These are phyloP conservation scores for Codiaeum variegatum DNA, from an alignment of 441 rosid species.

Conservation along the genomic window DNA sequence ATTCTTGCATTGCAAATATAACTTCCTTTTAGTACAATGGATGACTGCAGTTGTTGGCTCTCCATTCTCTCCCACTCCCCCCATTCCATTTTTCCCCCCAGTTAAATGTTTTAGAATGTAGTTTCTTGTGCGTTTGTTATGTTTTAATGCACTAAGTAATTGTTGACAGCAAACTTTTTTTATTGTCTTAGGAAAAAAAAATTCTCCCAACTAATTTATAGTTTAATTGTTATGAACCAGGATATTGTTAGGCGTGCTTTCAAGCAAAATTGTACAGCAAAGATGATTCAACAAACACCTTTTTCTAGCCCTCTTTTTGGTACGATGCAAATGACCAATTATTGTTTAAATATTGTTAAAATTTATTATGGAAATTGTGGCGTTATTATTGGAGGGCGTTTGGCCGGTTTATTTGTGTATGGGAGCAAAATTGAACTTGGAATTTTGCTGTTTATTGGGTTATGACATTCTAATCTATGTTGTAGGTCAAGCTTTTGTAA, in stretches of 20 bases:
- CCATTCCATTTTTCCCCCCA: background rate
- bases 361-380: background rate
- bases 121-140: background rate
- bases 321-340: constrained; percentile 25
- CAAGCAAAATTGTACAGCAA: constrained; percentile 57
- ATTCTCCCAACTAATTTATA: background rate
- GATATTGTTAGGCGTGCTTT: constrained; percentile 63
- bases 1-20: background rate
- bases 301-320: constrained; percentile 53
- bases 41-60: background rate
- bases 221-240: constrained; percentile 33
- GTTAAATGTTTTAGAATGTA: background rate
- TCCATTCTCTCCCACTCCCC: background rate
- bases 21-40: background rate
- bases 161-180: background rate
- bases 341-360: background rate
- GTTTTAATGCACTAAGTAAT: constrained; percentile 11
- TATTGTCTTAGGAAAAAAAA: background rate
- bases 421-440: background rate
- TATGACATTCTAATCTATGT: constrained; percentile 19
- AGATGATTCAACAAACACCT: constrained; percentile 51
- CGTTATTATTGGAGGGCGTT: background rate
- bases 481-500: constrained; percentile 72
- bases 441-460: background rate
- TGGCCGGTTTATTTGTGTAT: background rate